Base-by-base conservation (phyloP, 257 asterid species). In the Datura wrightii region DNA sequence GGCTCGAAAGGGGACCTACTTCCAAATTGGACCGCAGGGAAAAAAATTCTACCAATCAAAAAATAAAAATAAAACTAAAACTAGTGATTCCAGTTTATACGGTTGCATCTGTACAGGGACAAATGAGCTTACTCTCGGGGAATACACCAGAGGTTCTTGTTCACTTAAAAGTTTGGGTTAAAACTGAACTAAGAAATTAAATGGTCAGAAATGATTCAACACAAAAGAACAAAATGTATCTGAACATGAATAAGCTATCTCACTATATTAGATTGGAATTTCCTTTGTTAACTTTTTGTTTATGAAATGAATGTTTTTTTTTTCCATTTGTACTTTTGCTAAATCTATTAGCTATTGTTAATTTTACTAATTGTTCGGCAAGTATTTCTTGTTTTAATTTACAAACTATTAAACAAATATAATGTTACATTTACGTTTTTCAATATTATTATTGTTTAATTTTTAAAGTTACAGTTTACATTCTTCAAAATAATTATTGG, bases 41-140 rank as follows among this genome's bases (percentile, higher is more conserved):
- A 50, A 71, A 42, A 24, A 71, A 16, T 24, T 24, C 31, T 69
- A 41, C 53, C 10, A 67, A 67, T 37, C 34, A 0, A 69, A 69
- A 69, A 14, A 24, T 24, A 67, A 37, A 16, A 59, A 59, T 19
- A 59, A 59, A 52, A 78, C 65, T 14, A 53, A 78, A 78, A 78
- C 44, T 78, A 55, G 13, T 31, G 48, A 53, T 31, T 50, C 31
- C 44, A 13, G 82, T 52, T 78, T 52, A 18, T 78, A 24, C 31
- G 31, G 31, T 24, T 24, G 34, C 82, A 52, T 78, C 65, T 78
- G 82, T 50, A 1, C 48, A 36, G 82, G 82, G 82, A 15, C 82
- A 78, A 52, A 56, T 76, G 81, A 78, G 19, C 48, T 78, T 52
- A 31, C 65, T 31, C 48, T 52, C 16, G 3, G 48, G 63, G 62